Conservation (phyloP, 257 asterid species). For the Datura wrightii region DNA sequence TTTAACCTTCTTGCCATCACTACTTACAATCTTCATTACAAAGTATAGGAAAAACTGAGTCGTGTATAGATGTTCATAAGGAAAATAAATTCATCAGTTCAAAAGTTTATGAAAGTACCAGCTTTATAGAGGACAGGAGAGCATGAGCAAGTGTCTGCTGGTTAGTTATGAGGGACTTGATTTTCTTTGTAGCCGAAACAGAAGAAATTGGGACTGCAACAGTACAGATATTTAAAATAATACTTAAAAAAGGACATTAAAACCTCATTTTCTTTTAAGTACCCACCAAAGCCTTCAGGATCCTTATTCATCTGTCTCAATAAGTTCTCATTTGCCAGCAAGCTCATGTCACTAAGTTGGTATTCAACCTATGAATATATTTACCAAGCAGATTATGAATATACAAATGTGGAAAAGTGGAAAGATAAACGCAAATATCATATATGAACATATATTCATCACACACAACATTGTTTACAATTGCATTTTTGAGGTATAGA, state of each 20-base stretch:
- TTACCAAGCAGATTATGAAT: neutral
- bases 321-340: conserved; percentile 88
- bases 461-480: neutral
- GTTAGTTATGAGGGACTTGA: conserved; percentile 74
- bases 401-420: neutral
- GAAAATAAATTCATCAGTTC: neutral
- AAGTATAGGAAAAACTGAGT: neutral
- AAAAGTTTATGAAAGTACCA: conserved; percentile 49
- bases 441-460: neutral
- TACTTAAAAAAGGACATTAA: too few relatives aligned
- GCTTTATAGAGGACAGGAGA: conserved; percentile 74
- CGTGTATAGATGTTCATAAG: neutral
- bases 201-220: conserved; percentile 75
- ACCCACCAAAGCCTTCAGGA: conserved; percentile 88
- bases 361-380: conserved; percentile 73
- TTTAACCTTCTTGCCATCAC: conserved; percentile 86
- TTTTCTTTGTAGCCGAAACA: conserved; percentile 82
- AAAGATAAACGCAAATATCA: neutral
- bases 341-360: conserved; percentile 94
- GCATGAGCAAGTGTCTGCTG: conserved; percentile 82
- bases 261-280: neutral
- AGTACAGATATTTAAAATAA: neutral
- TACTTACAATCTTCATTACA: conserved; percentile 66
- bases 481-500: neutral
- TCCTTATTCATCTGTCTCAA: conserved; percentile 80